Conservation (phyloP, 192 early-diverging fungal genomes). For the Coemansia sp. region DNA sequence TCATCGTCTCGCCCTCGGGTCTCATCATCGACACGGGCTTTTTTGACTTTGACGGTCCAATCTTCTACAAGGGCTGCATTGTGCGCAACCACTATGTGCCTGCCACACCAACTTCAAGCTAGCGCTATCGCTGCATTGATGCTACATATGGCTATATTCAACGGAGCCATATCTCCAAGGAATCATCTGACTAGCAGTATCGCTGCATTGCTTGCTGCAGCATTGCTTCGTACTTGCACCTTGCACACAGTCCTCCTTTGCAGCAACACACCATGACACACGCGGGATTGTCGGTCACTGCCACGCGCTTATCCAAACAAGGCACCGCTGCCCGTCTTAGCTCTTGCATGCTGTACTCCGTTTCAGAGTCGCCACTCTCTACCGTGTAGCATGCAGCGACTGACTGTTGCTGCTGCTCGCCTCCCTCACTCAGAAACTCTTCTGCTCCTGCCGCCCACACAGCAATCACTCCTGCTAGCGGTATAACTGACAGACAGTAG, state of each 20-base stretch:
- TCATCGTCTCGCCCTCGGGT: slow-evolving; percentile 38
- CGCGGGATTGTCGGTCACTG: neutral
- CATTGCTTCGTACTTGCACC: slow-evolving; percentile 37
- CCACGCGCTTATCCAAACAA: neutral
- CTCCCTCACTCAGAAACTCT: slow-evolving; percentile 17
- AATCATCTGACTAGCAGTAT: neutral
- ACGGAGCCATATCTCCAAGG: neutral
- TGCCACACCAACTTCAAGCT: neutral
- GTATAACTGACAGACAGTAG: slow-evolving; percentile 49
- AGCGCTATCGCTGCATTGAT: neutral
- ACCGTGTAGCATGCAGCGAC: neutral
- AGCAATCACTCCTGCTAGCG: slow-evolving; percentile 21
- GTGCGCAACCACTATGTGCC: slow-evolving; percentile 28
- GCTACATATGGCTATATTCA: neutral
- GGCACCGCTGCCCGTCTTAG: neutral
- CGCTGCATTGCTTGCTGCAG: slow-evolving; percentile 24
- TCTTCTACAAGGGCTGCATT: slow-evolving; percentile 43
- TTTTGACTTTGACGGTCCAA: slow-evolving; percentile 41
- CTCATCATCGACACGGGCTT: slow-evolving; percentile 43
- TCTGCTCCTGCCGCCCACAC: slow-evolving; percentile 36
- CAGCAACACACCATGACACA: slow-evolving; percentile 6
- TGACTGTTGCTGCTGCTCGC: neutral
- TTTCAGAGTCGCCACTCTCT: neutral
- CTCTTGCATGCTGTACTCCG: slow-evolving; percentile 15
- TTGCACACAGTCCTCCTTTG: slow-evolving; percentile 20